Percentiles rank a stretch among this genome's conserved stretches.
Evolutionary conservation across 805 yeast genomes (phyloP).

Genomic region (Candida tammaniensis): DNA sequence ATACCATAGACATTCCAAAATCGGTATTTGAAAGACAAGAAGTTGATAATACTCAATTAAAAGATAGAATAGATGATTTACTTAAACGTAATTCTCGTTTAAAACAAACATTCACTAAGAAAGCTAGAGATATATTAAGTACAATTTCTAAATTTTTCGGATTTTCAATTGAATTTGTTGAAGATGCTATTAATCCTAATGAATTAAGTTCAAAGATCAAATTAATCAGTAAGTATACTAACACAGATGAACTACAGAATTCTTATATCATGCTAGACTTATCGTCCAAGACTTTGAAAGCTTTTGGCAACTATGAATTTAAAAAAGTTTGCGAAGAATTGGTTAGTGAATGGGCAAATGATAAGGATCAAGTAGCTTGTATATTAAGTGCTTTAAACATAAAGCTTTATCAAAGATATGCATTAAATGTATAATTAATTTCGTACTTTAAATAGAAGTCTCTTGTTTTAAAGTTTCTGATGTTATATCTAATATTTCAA

Average conservation of each 20-base stretch:
- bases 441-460: not conserved
- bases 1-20: conserved; percentile 42
- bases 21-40: conserved; percentile 62
- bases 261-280: conserved; percentile 59
- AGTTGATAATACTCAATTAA: conserved; percentile 48
- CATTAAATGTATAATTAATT: conserved; percentile 4
- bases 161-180: conserved; percentile 64
- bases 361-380: conserved; percentile 70
- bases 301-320: conserved; percentile 42
- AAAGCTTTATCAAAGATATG: conserved; percentile 52
- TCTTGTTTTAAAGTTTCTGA: conserved; percentile 11
- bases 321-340: conserved; percentile 45
- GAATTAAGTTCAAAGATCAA: conserved; percentile 53
- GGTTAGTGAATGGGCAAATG: conserved; percentile 63
- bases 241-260: conserved; percentile 23
- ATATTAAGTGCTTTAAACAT: conserved; percentile 73
- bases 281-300: conserved; percentile 51
- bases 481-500: conserved; percentile 38
- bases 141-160: conserved; percentile 70
- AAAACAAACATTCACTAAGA: conserved; percentile 56
- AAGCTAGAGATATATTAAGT: conserved; percentile 69
- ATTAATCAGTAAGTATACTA: conserved; percentile 45
- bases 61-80: conserved; percentile 45
- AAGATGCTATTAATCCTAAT: conserved; percentile 39
- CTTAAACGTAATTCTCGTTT: conserved; percentile 53